Conservation (phyloP, 306 rosid species). For the Herpetospermum pedunculosum region DNA sequence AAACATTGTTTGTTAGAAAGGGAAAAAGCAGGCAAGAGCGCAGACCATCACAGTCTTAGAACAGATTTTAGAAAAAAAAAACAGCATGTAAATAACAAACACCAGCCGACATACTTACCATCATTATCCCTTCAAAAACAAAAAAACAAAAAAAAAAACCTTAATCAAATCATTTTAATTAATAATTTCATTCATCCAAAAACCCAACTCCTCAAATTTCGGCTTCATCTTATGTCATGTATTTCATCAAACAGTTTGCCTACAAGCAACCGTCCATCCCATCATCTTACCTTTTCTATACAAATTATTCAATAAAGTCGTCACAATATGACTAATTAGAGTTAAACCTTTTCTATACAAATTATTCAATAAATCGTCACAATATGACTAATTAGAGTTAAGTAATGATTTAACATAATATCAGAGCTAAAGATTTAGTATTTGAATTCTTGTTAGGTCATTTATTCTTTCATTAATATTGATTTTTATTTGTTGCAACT, state of each 20-base stretch:
- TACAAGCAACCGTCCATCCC: no score
- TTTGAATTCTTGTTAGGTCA: no score
- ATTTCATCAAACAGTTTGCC: not conserved
- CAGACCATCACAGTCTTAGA: not conserved
- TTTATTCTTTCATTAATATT: no score
- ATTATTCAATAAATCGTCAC: no score
- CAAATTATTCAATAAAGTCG: no score
- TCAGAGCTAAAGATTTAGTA: no score
- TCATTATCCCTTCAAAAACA: slow-evolving; percentile 5
- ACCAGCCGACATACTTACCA: not conserved
- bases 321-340: no score
- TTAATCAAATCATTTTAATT: not conserved
- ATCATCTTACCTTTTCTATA: no score
- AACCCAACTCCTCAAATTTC: not conserved
- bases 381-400: no score
- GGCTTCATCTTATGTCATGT: not conserved
- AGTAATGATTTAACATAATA: no score
- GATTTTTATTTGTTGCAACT: no score
- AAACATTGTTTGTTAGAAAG: not conserved
- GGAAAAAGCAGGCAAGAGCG: not conserved
- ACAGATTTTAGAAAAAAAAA: not conserved
- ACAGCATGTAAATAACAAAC: not conserved
- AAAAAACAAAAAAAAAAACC: not conserved
- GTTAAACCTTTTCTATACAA: no score
- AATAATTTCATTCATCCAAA: not conserved